These are phyloP conservation scores for Effrenium voratum DNA, from an alignment of 73 alveolate genomes.

Conservation along the genomic window DNA sequence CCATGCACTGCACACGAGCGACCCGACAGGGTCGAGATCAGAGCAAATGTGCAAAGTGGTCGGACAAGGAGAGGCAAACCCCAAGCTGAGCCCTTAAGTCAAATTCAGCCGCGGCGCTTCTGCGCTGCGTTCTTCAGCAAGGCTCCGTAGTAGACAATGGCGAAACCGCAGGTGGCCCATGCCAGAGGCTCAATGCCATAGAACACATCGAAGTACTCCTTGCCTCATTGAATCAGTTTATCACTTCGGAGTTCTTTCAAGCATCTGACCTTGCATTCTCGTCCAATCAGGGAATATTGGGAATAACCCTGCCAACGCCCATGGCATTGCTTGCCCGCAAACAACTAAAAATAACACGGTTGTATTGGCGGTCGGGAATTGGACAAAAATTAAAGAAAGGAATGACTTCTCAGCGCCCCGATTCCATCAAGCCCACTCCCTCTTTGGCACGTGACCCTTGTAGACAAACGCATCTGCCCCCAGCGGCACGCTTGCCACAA, in stretches of 20 bases:
- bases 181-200: slow-evolving; percentile 4
- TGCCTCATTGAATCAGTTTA: too few relatives aligned
- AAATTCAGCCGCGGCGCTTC: neutral
- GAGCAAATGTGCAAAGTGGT: neutral
- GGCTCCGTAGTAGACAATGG: slow-evolving; percentile 6
- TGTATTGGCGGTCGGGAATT: too few relatives aligned
- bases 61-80: neutral
- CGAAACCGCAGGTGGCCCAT: neutral
- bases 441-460: slow-evolving; percentile 56
- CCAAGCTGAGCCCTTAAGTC: neutral
- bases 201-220: slow-evolving; percentile 40
- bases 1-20: too few relatives aligned
- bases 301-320: too few relatives aligned
- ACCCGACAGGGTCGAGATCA: too few relatives aligned
- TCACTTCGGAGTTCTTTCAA: too few relatives aligned
- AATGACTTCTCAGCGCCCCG: neutral
- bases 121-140: slow-evolving; percentile 19
- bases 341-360: too few relatives aligned
- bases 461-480: slow-evolving; percentile 51
- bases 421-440: neutral
- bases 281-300: too few relatives aligned
- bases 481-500: neutral
- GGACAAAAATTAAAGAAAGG: too few relatives aligned
- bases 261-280: too few relatives aligned
- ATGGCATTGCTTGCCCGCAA: too few relatives aligned